phyloP scores from a whole-genome alignment of 2,329 filamentous ascomycete species.

The Diaporthe citrichinensis region DNA sequence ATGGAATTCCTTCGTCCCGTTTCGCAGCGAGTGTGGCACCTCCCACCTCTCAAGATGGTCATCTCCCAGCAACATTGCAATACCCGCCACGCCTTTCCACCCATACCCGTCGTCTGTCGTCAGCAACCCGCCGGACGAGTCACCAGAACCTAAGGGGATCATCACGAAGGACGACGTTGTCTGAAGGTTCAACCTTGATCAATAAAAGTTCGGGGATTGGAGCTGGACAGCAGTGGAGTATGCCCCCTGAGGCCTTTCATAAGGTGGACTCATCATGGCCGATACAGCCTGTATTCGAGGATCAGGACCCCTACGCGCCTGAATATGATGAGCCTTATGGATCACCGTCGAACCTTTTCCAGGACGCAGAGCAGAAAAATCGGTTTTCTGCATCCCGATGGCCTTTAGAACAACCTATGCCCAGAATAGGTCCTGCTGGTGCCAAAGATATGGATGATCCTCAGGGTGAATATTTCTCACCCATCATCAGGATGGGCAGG shows the following conservation, averaged over 20 bases:
- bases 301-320: neutral
- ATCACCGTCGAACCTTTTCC: neutral
- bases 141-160: constrained; percentile 7
- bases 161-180: constrained; percentile 13
- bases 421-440: neutral
- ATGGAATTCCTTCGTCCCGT: neutral
- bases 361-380: neutral
- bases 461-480: neutral
- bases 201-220: neutral
- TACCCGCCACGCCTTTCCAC: neutral
- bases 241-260: neutral
- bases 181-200: constrained; percentile 5
- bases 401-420: neutral
- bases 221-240: constrained; percentile 1
- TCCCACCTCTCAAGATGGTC: neutral
- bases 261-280: neutral
- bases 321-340: neutral
- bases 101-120: neutral
- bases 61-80: neutral
- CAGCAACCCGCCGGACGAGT: neutral
- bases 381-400: neutral
- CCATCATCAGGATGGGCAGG: constrained; percentile 20
- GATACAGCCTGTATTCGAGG: neutral
- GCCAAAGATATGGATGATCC: neutral
- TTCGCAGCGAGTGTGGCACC: neutral